A percentile compares a stretch with the other conserved stretches of the same genome.
phyloP scores from a whole-genome alignment of 208 protist species.

The Crithidia bombi region DNA sequence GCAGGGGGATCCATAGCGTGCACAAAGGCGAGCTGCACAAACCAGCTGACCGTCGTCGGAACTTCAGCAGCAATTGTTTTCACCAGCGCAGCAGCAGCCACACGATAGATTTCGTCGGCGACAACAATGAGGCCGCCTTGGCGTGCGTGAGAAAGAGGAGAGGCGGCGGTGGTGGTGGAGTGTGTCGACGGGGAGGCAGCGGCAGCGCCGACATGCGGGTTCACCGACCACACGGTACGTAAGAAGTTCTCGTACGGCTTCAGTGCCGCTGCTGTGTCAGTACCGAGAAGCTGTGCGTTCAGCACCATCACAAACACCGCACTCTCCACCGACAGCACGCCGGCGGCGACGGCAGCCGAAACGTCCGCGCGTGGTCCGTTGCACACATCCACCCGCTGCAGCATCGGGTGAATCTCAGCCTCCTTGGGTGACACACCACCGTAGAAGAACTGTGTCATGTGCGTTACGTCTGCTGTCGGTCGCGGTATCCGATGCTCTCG shows the following conservation, averaged over 20 bases:
- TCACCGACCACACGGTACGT: constrained; percentile 13
- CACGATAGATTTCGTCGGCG: constrained; percentile 26
- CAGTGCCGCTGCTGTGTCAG: constrained; percentile 8
- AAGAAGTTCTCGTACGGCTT: constrained; percentile 16
- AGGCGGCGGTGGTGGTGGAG: neutral
- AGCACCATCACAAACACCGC: constrained; percentile 34
- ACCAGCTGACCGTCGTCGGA: constrained; percentile 18
- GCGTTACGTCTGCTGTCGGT: constrained; percentile 4
- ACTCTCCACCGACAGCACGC: constrained; percentile 5
- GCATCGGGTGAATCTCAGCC: constrained; percentile 28
- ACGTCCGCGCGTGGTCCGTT: neutral
- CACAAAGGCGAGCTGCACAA: constrained; percentile 36
- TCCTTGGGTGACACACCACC: constrained; percentile 27
- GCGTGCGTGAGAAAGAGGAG: neutral
- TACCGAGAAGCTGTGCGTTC: constrained; percentile 22
- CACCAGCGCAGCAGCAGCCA: constrained; percentile 17
- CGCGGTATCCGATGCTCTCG: constrained; percentile 7
- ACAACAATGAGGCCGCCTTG: constrained; percentile 28
- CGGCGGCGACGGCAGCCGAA: neutral
- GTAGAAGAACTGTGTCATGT: constrained; percentile 41
- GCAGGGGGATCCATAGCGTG: constrained; percentile 56
- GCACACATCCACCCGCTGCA: constrained; percentile 24
- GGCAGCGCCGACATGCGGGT: neutral
- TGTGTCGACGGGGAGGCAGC: neutral
- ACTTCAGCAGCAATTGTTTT: constrained; percentile 9